These are phyloP conservation scores for Ophiostoma piceae DNA, from an alignment of 2,329 filamentous ascomycete species.

Conservation along the genomic window DNA sequence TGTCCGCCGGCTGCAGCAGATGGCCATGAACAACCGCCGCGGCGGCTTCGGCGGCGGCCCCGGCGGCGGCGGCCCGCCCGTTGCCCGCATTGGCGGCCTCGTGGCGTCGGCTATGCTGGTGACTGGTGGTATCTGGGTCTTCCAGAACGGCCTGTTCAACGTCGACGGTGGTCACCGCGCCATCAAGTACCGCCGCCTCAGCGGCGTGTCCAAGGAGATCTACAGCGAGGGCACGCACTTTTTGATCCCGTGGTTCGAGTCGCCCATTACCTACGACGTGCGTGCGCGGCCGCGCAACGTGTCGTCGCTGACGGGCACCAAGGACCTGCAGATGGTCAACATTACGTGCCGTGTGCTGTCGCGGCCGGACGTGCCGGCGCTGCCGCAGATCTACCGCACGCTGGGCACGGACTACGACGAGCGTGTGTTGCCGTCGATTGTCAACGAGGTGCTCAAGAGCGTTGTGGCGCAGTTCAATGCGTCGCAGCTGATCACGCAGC, in stretches of 20 bases:
- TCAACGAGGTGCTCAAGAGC: slow-evolving; percentile 97
- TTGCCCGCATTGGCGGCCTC: slow-evolving; percentile 36
- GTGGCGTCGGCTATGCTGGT: slow-evolving; percentile 42
- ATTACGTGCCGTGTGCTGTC: slow-evolving; percentile 93
- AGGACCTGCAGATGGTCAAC: slow-evolving; percentile 99
- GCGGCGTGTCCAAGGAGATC: slow-evolving; percentile 93
- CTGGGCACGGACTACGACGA: slow-evolving; percentile 98
- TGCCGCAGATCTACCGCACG: slow-evolving; percentile 98
- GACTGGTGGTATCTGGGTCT: slow-evolving; percentile 46
- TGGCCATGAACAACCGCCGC: slow-evolving; percentile 40
- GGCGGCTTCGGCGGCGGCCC: slow-evolving; percentile 40
- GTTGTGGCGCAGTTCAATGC: slow-evolving; percentile 99
- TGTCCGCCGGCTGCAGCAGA: slow-evolving; percentile 47
- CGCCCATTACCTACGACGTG: slow-evolving; percentile 93
- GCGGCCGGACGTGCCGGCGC: slow-evolving; percentile 81
- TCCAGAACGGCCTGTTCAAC: slow-evolving; percentile 63
- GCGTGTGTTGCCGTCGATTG: slow-evolving; percentile 94
- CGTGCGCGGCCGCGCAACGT: slow-evolving; percentile 96
- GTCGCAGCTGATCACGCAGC: slow-evolving; percentile 95
- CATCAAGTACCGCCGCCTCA: slow-evolving; percentile 94
- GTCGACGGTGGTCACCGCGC: slow-evolving; percentile 98
- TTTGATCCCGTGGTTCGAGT: slow-evolving; percentile 94
- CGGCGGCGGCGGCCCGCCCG: slow-evolving; percentile 37
- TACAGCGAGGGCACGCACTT: slow-evolving; percentile 95
- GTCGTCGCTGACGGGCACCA: slow-evolving; percentile 93